Conservation (phyloP, 352 stramenopile species). For the Phytophthora boehmeriae region DNA sequence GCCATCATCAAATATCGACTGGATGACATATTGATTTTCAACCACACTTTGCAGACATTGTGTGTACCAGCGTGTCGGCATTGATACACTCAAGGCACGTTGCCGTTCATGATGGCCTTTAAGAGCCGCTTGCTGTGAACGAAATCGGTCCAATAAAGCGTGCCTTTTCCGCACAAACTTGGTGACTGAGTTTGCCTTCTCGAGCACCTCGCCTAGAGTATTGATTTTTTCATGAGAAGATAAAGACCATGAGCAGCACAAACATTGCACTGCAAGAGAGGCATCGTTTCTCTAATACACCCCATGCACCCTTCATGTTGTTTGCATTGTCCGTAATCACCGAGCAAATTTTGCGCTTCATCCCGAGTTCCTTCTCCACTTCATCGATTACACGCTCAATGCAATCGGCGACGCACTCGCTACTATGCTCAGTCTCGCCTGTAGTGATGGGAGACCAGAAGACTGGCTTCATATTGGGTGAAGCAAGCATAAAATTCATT, state of each 20-base stretch:
- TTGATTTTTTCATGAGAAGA: conserved; percentile 5
- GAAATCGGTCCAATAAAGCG: neutral
- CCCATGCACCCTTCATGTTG: conserved; percentile 1
- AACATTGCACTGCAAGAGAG: neutral
- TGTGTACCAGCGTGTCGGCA: conserved; percentile 4
- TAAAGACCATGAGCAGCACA: neutral
- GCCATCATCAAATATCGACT: neutral
- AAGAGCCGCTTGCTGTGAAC: neutral
- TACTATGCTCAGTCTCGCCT: neutral
- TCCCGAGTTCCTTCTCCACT: neutral
- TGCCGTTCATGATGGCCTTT: neutral
- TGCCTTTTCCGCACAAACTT: neutral
- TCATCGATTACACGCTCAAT: neutral
- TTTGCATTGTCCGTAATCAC: conserved; percentile 1
- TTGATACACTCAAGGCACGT: neutral
- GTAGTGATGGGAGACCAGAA: neutral
- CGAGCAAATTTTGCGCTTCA: neutral
- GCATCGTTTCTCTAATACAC: neutral
- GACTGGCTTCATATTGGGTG: neutral
- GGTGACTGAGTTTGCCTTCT: neutral
- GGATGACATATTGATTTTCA: too few species aligned
- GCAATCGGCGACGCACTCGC: neutral
- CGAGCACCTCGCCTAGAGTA: neutral
- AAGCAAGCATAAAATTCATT: conserved; percentile 2
- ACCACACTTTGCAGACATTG: neutral